Base-by-base conservation (phyloP, 1,139 yeast genomes). In the Yamadazyma triangularis region DNA sequence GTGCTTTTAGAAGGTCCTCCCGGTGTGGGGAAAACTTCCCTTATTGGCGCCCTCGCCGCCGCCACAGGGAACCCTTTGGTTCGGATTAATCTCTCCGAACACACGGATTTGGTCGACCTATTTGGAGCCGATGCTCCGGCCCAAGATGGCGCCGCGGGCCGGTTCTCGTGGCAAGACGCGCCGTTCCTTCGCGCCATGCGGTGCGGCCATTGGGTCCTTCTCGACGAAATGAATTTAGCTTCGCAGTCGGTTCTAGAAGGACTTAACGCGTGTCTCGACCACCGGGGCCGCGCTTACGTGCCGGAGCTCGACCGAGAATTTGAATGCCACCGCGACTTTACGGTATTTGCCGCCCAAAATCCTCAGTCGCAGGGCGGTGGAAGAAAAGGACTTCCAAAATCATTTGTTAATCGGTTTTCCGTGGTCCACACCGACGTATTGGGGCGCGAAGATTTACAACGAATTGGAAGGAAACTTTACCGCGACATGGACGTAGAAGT, bases 331-430 rank as follows among this genome's bases (percentile, higher is more conserved):
- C 86, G 89, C 1, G 71, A 80, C 20, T 93, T 93, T 53, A 65
- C 79, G 20, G 97, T 93, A 0, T 93, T 93, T 65, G 99, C 99
- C 2, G 99, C 99, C 1, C 99, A 93, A 52, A 93, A 93, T 55
- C 98, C 99, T 1, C 98, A 91, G 50, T 79, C 80, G 45, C 98
- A 93, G 63, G 99, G 99, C 42, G 98, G 99, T 48, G 98, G 98
- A 4, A 77, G 99, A 64, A 93, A 93, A 52, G 98, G 99, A 27
- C 64, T 93, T 39, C 99, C 99, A 18, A 93, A 91, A 52, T 91
- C 98, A 0, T 93, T 93, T 60, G 83, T 93, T 18, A 93, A 93
- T 49, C 77, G 99, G 50, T 93, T 93, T 56, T 79, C 87, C 15
- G 96, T 88, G 16, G 98, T 93, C 3, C 91, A 88, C 50, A 91